Percentiles rank a stretch among this genome's conserved stretches.
phyloP scores from a whole-genome alignment of 1,284 basidiomycete species.

The Amylostereum chailletii region DNA sequence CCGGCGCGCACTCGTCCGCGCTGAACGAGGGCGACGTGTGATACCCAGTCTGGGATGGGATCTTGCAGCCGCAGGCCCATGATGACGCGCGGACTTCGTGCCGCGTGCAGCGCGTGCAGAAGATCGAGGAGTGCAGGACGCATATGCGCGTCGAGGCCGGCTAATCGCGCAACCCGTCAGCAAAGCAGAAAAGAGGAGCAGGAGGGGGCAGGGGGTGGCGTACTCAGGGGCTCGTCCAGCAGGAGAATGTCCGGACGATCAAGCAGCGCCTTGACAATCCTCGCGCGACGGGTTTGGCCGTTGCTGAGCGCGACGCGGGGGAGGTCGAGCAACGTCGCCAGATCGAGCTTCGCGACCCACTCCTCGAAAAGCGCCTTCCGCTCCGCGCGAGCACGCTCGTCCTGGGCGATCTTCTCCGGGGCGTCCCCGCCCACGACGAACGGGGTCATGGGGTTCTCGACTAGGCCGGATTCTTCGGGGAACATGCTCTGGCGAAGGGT shows the following conservation, averaged over 20 bases:
- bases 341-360: constrained; percentile 43
- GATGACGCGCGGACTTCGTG: constrained; percentile 53
- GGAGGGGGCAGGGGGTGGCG: constrained; percentile 16
- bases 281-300: constrained; percentile 84
- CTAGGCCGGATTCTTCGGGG: constrained; percentile 30
- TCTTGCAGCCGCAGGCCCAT: constrained; percentile 79
- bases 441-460: constrained; percentile 21
- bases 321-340: constrained; percentile 63
- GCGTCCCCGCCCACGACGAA: constrained; percentile 20
- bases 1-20: constrained; percentile 22
- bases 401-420: constrained; percentile 5
- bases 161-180: constrained; percentile 26
- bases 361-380: constrained; percentile 34
- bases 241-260: constrained; percentile 63
- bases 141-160: constrained; percentile 61
- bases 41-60: constrained; percentile 75
- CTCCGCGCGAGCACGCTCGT: constrained; percentile 13
- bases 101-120: constrained; percentile 50
- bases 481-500: constrained; percentile 70
- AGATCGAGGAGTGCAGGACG: constrained; percentile 51
- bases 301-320: constrained; percentile 82
- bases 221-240: constrained; percentile 81
- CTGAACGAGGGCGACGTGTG: constrained; percentile 61
- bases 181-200: constrained; percentile 2
- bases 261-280: constrained; percentile 77